These are phyloP conservation scores for Leptomonas pyrrhocoris DNA, from an alignment of 208 protist species.

Conservation along the genomic window DNA sequence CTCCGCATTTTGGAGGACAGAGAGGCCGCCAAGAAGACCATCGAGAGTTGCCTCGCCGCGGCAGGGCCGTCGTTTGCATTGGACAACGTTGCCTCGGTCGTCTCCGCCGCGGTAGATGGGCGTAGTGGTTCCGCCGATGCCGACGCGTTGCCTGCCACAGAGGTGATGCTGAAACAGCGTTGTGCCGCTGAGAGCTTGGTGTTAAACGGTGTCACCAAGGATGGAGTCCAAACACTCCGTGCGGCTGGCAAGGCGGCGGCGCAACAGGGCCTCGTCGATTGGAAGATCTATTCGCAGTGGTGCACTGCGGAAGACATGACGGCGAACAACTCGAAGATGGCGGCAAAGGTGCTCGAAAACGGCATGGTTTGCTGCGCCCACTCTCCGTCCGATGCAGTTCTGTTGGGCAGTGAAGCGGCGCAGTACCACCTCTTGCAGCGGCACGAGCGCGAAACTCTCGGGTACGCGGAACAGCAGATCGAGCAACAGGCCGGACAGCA, in stretches of 20 bases:
- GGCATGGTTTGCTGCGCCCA: constrained; percentile 70
- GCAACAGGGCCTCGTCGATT: constrained; percentile 58
- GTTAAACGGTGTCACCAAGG: constrained; percentile 20
- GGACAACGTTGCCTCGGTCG: constrained; percentile 33
- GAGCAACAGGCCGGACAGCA: constrained; percentile 54
- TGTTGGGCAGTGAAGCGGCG: constrained; percentile 66
- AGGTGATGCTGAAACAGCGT: constrained; percentile 34
- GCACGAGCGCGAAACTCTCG: constrained; percentile 70
- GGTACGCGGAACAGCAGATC: constrained; percentile 78
- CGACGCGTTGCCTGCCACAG: constrained; percentile 5
- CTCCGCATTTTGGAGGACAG: constrained; percentile 52
- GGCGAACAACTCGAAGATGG: constrained; percentile 63
- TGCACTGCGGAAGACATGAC: constrained; percentile 49
- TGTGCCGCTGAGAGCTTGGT: constrained; percentile 22
- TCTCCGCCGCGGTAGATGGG: no score
- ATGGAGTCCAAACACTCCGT: constrained; percentile 48
- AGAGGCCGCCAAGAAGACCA: constrained; percentile 44
- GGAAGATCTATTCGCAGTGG: constrained; percentile 88
- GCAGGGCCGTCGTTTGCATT: constrained; percentile 61
- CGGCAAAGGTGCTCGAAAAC: constrained; percentile 74
- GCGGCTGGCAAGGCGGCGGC: constrained; percentile 66
- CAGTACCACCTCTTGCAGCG: constrained; percentile 70
- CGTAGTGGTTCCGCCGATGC: no score
- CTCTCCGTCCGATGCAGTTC: constrained; percentile 48
- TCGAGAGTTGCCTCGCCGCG: constrained; percentile 33